A percentile compares a stretch with the other conserved stretches of the same genome.
These are phyloP conservation scores for Speleostelium caveatum DNA, from an alignment of 78 protist genomes.

Conservation along the genomic window DNA sequence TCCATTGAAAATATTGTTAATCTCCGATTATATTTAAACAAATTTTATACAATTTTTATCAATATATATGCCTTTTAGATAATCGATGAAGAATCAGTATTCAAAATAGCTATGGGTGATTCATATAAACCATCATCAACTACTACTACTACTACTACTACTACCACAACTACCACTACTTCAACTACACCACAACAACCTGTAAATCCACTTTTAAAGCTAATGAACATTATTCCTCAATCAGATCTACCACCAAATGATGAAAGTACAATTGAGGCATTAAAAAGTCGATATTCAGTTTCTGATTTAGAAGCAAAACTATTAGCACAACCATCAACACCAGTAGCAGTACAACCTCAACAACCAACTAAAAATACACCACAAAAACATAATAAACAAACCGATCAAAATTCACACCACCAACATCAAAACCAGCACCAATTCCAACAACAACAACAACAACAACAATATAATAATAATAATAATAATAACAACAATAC, in stretches of 20 bases:
- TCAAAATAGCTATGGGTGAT: constrained; percentile 67
- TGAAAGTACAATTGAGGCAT: background rate
- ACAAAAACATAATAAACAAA: background rate
- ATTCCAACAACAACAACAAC: constrained; percentile 31
- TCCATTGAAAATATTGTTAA: no score
- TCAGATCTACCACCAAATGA: no score
- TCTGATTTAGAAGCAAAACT: constrained; percentile 54
- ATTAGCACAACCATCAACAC: background rate
- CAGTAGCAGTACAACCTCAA: background rate
- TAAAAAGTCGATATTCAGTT: constrained; percentile 29
- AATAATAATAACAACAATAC: background rate
- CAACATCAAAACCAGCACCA: constrained; percentile 13
- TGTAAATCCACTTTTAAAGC: constrained; percentile 9
- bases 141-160: background rate
- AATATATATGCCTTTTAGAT: constrained; percentile 3
- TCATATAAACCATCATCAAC: background rate
- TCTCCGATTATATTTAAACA: background rate
- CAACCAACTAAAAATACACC: background rate
- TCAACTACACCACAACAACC: background rate
- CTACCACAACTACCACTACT: constrained; percentile 6
- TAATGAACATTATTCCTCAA: constrained; percentile 16
- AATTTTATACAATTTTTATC: background rate
- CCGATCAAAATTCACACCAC: background rate
- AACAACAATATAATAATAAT: background rate
- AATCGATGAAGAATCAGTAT: constrained; percentile 67